Evolutionary conservation across 805 yeast genomes (phyloP), one percentile per base, ranked within the genome.

Genomic region (Saccharomycopsis sp.): DNA sequence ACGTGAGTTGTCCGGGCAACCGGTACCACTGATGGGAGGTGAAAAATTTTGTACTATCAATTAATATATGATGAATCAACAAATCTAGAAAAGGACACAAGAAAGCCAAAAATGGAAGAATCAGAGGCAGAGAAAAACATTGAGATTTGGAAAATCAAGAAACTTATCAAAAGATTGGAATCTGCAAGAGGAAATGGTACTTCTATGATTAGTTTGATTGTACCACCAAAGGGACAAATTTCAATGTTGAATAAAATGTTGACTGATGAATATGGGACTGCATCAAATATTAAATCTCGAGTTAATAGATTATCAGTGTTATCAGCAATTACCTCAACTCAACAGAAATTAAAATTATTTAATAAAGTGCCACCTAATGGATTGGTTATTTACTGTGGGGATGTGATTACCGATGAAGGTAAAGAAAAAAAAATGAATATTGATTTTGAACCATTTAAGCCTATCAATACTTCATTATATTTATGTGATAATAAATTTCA

Each of bases 61-160:
- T n/a, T n/a, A n/a, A n/a, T n/a, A n/a, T n/a, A n/a, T n/a, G n/a
- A n/a, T n/a, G n/a, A n/a, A n/a, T n/a, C n/a, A n/a, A n/a, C n/a
- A n/a, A n/a, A n/a, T n/a, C n/a, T n/a, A n/a, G n/a, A n/a, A n/a
- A n/a, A n/a, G n/a, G n/a, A n/a, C n/a, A n/a, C n/a, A 26, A 26
- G 29, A 13, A 8, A 17, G 17, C 20, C 35, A 31, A 35, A 19
- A 31, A 56, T 47, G 37, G 50, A 49, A 29, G 74, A 79, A 56
- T 71, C 79, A 50, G 95, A 87, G 54, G 93, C 95, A 43, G 98
- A 93, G 63, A 88, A 85, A 71, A 90, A 89, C 71, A 90, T 93
- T 63, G 96, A 93, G 72, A 89, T 93, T 72, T 93, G 98, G 98
- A 93, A 93, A 79, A 81, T 93, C 74, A 90, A 89, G 74, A 93